Percentiles rank a stretch among this genome's conserved stretches.
Conservation (phyloP, 345 rosid species). For the Hibiscus trionum region DNA sequence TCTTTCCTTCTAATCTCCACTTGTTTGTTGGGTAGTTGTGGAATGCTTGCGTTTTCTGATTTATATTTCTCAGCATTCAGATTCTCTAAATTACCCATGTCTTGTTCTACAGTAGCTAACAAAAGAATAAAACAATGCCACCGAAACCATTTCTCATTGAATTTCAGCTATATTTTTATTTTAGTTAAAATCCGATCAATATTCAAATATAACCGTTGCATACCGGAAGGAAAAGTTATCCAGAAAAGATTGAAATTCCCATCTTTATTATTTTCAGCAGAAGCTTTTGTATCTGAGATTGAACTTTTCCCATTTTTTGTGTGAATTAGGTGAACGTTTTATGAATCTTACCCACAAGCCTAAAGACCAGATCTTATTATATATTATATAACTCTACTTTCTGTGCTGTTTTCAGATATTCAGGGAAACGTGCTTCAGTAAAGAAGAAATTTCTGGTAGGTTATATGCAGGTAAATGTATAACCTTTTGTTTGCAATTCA, state of each 20-base stretch:
- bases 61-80: not conserved
- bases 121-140: not conserved
- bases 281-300: not conserved
- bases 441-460: not conserved
- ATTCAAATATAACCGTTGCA: not conserved
- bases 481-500: not conserved
- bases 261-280: not conserved
- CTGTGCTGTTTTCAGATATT: conserved; percentile 15
- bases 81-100: not conserved
- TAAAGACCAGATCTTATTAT: not conserved
- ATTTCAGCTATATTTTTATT: not conserved
- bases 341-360: not conserved
- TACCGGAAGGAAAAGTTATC: no score
- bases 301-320: not conserved
- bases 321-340: not conserved
- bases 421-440: not conserved
- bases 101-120: not conserved
- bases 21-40: not conserved
- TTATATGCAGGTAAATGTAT: conserved; percentile 11
- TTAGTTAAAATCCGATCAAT: no score
- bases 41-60: not conserved
- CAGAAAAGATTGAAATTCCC: no score
- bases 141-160: not conserved
- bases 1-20: not conserved
- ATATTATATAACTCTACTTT: conserved; percentile 6